A percentile compares a stretch with the other conserved stretches of the same genome.
phyloP scores from a whole-genome alignment of 2,329 filamentous ascomycete species.

The Aspergillus costaricaensis region DNA sequence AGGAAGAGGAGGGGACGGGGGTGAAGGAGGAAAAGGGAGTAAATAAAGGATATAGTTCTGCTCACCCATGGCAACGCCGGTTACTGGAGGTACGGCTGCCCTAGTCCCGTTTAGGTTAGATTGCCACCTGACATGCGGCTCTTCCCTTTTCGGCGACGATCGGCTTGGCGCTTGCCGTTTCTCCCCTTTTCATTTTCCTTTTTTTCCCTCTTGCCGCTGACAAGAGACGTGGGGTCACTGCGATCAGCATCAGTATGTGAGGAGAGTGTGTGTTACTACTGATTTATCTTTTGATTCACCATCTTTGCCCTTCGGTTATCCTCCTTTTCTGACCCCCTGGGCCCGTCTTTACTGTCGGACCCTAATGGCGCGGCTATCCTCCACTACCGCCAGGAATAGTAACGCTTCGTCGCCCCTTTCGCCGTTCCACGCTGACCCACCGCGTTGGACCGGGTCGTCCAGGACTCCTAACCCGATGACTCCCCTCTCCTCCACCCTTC shows the following conservation, averaged over 20 bases:
- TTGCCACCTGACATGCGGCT: slow-evolving; percentile 45
- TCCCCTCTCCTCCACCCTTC: slow-evolving; percentile 43
- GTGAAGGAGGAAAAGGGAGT: slow-evolving; percentile 31
- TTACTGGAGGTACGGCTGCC: slow-evolving; percentile 35
- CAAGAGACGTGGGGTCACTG: neutral
- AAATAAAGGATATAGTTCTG: slow-evolving; percentile 39
- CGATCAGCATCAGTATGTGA: neutral
- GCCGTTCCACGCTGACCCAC: slow-evolving; percentile 39
- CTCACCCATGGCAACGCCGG: slow-evolving; percentile 44
- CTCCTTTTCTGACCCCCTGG: neutral
- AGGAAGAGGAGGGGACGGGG: slow-evolving; percentile 29
- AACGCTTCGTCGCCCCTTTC: slow-evolving; percentile 20
- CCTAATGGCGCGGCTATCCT: slow-evolving; percentile 13
- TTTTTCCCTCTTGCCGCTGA: neutral
- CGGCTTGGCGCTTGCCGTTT: slow-evolving; percentile 22
- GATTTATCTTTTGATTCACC: neutral
- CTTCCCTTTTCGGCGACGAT: slow-evolving; percentile 52
- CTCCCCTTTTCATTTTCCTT: slow-evolving; percentile 10
- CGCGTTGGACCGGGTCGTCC: slow-evolving; percentile 33
- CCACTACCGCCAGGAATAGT: slow-evolving; percentile 11
- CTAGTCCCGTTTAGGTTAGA: slow-evolving; percentile 46
- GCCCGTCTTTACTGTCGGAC: neutral
- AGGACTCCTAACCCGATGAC: slow-evolving; percentile 29
- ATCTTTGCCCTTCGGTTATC: neutral
- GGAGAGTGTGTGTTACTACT: neutral